Evolutionary conservation across 805 yeast genomes (phyloP).

Genomic region (Metschnikowia lochheadii): DNA sequence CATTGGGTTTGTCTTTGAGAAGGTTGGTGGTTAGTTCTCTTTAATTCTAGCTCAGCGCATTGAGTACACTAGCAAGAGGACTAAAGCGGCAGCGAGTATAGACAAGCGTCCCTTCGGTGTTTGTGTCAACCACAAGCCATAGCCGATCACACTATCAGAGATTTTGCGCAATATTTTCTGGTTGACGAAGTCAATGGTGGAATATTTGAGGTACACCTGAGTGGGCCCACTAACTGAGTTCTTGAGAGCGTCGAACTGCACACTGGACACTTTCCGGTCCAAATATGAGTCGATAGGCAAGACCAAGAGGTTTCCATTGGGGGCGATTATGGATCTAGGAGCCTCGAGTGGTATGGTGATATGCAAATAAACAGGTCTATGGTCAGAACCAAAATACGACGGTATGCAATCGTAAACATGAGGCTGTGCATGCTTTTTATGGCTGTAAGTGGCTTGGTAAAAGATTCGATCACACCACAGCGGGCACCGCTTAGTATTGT

Average conservation of each 20-base stretch:
- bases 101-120: constrained; percentile 32
- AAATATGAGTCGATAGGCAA: constrained; percentile 10
- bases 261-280: constrained; percentile 5
- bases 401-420: constrained; percentile 47
- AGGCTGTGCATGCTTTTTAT: constrained; percentile 22
- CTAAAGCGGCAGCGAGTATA: constrained; percentile 17
- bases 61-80: constrained; percentile 10
- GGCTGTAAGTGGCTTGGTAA: constrained; percentile 43
- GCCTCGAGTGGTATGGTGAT: constrained; percentile 44
- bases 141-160: constrained; percentile 31
- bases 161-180: constrained; percentile 24
- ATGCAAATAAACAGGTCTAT: constrained; percentile 65
- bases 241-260: constrained; percentile 7
- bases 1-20: constrained; percentile 77
- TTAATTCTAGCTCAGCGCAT: background rate
- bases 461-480: constrained; percentile 91
- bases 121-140: constrained; percentile 31
- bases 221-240: constrained; percentile 38
- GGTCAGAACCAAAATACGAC: constrained; percentile 61
- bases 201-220: constrained; percentile 33
- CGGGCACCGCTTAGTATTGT: constrained; percentile 59
- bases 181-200: constrained; percentile 26
- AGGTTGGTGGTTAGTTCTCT: constrained; percentile 29
- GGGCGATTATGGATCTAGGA: constrained; percentile 24
- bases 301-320: constrained; percentile 15